Base-by-base conservation (phyloP, 495 filamentous ascomycete genomes). In the Aspergillus avenaceus region DNA sequence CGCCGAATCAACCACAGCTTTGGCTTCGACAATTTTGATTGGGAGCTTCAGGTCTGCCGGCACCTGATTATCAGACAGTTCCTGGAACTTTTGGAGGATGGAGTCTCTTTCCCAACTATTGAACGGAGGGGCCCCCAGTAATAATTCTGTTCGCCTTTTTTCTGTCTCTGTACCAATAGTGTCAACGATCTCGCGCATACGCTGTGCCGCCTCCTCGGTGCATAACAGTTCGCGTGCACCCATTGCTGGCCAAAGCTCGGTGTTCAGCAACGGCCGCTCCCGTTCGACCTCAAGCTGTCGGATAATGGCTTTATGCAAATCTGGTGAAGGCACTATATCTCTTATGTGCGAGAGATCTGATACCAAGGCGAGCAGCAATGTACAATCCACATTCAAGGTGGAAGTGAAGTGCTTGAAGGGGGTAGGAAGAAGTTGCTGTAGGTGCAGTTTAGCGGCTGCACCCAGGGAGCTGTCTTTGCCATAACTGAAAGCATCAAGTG, bases 341-440 rank as follows among this genome's bases (percentile, higher is more conserved):
- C 74, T 69, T 21, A 67, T 60, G 57, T 88, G 84, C 0, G 83
- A 86, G 5, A 90, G 73, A 59, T 90, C 86, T n/a, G 83, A 86
- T 18, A 83, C 78, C 36, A 87, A 69, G 16, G 84, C 86, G 9
- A 90, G 77, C 23, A 90, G 73, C 46, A 89, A 74, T 8, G 85
- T 88, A 66, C 85, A 88, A 63, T 90, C 86, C 52, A 90, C 74
- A 64, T 90, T 90, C 29, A 90, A 53, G 3, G 70, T 77, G 6
- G 73, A 26, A 1, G 84, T 81, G 58, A 87, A 80, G 1, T 64
- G 56, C 25, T 71, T 72, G 60, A 78, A 77, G 4, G 69, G 76
- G 49, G 82, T 73, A 13, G 76, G 74, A 16, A 82, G 66, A 14
- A 88, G 76, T 41, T 63, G 59, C 7, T 52, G 46, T 8, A 84